Evolutionary conservation across 2,329 filamentous ascomycete genomes (phyloP).

Genomic region (Talaromyces sp.): DNA sequence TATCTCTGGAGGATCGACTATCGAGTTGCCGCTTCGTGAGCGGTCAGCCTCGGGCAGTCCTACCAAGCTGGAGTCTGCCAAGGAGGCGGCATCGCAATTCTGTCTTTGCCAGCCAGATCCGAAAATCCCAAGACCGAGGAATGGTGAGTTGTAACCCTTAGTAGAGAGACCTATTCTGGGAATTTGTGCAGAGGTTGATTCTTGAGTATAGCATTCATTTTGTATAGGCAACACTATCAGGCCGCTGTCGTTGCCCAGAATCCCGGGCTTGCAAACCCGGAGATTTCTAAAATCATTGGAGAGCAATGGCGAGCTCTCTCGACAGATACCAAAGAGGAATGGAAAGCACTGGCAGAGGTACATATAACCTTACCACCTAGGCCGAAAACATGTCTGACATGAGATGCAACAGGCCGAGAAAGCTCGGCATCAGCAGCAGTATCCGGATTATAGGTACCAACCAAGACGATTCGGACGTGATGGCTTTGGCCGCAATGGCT

Average conservation of each 20-base stretch:
- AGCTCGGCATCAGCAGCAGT: constrained; percentile 77
- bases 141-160: constrained; percentile 51
- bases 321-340: constrained; percentile 71
- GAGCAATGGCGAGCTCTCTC: constrained; percentile 81
- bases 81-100: constrained; percentile 48
- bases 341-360: constrained; percentile 84
- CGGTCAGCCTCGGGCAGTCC: constrained; percentile 31
- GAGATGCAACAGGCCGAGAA: constrained; percentile 67
- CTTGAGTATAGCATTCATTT: constrained; percentile 74
- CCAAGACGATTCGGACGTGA: constrained; percentile 66
- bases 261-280: constrained; percentile 87
- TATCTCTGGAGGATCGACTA: neutral
- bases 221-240: constrained; percentile 93
- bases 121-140: constrained; percentile 66
- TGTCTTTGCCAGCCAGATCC: constrained; percentile 68
- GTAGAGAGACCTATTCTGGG: neutral
- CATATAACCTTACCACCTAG: neutral
- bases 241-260: constrained; percentile 73
- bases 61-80: constrained; percentile 28
- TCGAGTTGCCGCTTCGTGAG: constrained; percentile 14
- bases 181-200: neutral
- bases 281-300: constrained; percentile 96
- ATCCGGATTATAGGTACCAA: constrained; percentile 92
- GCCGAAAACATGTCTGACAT: neutral
- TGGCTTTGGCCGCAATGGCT: constrained; percentile 33